Conservation (phyloP, 768 basidiomycete genomes). For the Glaciozyma antarctica region DNA sequence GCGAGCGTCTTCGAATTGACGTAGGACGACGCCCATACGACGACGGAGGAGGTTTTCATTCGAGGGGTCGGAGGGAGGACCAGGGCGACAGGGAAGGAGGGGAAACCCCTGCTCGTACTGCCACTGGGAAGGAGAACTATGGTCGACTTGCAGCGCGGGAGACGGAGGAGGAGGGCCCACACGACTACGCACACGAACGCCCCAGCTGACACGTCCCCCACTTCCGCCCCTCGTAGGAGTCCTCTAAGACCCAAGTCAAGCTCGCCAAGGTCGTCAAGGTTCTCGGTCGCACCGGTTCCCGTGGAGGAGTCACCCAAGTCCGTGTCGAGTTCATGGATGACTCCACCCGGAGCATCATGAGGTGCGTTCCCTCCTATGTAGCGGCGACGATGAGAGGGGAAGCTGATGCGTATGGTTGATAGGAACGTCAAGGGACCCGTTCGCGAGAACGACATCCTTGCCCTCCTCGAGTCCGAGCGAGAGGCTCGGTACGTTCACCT, state of each 20-base stretch:
- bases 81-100: too few species aligned
- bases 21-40: too few species aligned
- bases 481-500: constrained; percentile 78
- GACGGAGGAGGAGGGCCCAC: too few species aligned
- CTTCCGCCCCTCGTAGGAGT: constrained; percentile 12
- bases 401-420: not conserved
- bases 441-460: constrained; percentile 88
- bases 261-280: constrained; percentile 79
- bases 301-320: constrained; percentile 98
- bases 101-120: too few species aligned
- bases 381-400: not conserved
- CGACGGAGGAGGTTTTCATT: too few species aligned
- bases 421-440: constrained; percentile 95
- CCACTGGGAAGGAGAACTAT: too few species aligned
- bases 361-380: constrained; percentile 36
- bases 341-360: constrained; percentile 86
- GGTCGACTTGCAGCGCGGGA: too few species aligned
- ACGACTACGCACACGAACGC: too few species aligned
- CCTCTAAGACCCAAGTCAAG: constrained; percentile 75
- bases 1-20: too few species aligned
- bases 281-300: constrained; percentile 94
- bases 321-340: constrained; percentile 99
- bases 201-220: too few species aligned
- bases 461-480: constrained; percentile 93
- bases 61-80: too few species aligned